Conservation (phyloP, 176 grass and related monocot species). For the Lolium rigidum region DNA sequence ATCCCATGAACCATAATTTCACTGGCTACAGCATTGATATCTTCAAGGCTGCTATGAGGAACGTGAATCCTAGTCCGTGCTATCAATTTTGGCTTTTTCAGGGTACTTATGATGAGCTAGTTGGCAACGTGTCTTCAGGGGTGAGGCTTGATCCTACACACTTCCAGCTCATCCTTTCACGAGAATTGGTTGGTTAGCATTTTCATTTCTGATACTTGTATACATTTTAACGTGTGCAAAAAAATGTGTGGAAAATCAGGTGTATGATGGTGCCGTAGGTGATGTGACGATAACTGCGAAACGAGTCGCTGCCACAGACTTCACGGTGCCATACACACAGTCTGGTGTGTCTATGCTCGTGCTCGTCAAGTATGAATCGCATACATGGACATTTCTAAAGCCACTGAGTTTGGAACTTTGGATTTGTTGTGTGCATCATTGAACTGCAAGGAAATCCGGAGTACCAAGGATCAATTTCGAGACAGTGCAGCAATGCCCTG, state of each 20-base stretch:
- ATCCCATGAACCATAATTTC: not conserved
- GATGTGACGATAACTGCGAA: slow-evolving; percentile 56
- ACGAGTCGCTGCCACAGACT: slow-evolving; percentile 42
- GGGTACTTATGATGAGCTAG: slow-evolving; percentile 53
- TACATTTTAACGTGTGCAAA: not conserved
- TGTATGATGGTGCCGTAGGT: slow-evolving; percentile 46
- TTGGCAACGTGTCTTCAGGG: slow-evolving; percentile 49
- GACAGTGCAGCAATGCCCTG: slow-evolving; percentile 57
- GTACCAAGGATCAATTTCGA: slow-evolving; percentile 45
- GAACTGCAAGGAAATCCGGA: slow-evolving; percentile 48
- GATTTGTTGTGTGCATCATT: slow-evolving; percentile 67
- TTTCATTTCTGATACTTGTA: not conserved
- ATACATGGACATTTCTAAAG: slow-evolving; percentile 61
- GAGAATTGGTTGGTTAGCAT: too few species aligned
- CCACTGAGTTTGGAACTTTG: slow-evolving; percentile 40
- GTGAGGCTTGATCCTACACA: not conserved
- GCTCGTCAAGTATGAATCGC: slow-evolving; percentile 3
- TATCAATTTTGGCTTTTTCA: slow-evolving; percentile 23
- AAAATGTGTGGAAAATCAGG: not conserved
- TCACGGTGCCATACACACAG: slow-evolving; percentile 58
- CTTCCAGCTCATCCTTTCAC: not conserved
- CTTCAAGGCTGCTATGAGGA: not conserved
- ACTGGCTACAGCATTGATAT: slow-evolving; percentile 3
- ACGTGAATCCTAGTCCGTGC: not conserved
- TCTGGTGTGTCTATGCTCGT: slow-evolving; percentile 62